phyloP scores from a whole-genome alignment of 129 eudicot genomes.

The Pseudognaphalium luteoalbum region DNA sequence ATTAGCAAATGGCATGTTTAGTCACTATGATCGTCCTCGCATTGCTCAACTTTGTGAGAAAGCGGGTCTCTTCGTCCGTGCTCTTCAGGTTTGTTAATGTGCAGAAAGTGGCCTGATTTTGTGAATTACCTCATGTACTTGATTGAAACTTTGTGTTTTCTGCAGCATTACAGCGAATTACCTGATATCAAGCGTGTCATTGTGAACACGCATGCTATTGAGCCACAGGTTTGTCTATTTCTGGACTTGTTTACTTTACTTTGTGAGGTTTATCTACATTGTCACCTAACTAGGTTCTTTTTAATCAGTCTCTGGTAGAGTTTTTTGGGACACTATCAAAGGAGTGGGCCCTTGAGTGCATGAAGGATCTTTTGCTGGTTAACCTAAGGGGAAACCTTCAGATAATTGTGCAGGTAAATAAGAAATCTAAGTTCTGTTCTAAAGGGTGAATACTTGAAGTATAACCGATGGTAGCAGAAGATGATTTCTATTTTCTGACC shows the following conservation, averaged over 20 bases:
- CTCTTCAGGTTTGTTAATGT: conserved; percentile 69
- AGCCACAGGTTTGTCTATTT: conserved; percentile 77
- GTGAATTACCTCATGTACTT: background rate
- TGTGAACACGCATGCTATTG: conserved; percentile 98
- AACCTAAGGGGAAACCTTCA: conserved; percentile 98
- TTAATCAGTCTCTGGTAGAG: conserved; percentile 87
- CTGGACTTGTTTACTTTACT: background rate
- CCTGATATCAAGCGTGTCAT: conserved; percentile 97
- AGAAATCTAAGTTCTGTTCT: background rate
- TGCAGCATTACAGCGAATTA: conserved; percentile 84
- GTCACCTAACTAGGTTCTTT: conserved; percentile 11
- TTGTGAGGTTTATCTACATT: background rate
- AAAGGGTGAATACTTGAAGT: background rate
- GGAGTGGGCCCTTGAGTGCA: conserved; percentile 97
- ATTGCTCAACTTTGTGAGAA: conserved; percentile 98
- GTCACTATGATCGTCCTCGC: conserved; percentile 96
- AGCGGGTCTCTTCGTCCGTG: conserved; percentile 93
- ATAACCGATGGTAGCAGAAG: conserved; percentile 5
- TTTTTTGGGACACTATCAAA: conserved; percentile 92
- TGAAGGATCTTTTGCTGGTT: conserved; percentile 95
- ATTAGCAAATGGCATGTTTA: conserved; percentile 95
- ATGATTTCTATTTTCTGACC: conserved; percentile 4
- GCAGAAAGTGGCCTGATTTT: background rate
- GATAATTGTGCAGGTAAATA: conserved; percentile 91
- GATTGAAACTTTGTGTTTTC: conserved; percentile 13